A percentile compares a stretch with the other conserved stretches of the same genome.
Evolutionary conservation across 805 yeast genomes (phyloP).

Genomic region (Candida pini): DNA sequence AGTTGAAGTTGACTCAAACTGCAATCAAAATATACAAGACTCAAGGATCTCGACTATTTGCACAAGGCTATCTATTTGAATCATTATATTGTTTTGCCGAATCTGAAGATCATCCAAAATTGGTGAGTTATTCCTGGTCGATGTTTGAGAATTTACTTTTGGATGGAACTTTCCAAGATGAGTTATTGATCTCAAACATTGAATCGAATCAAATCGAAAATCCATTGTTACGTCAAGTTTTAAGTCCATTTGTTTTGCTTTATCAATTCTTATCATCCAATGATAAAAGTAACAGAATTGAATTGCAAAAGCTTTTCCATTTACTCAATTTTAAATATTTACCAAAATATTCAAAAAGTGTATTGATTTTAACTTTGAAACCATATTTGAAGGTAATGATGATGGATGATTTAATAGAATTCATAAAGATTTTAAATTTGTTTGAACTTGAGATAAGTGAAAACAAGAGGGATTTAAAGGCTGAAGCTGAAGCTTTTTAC

Average conservation of each 20-base stretch:
- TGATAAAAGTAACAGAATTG: slow-evolving; percentile 24
- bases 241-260: slow-evolving; percentile 67
- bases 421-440: slow-evolving; percentile 22
- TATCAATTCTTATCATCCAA: slow-evolving; percentile 37
- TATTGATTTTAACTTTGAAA: slow-evolving; percentile 45
- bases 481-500: slow-evolving; percentile 16
- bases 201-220: slow-evolving; percentile 21
- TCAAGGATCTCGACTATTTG: slow-evolving; percentile 36
- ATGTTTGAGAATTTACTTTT: slow-evolving; percentile 57
- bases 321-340: slow-evolving; percentile 47
- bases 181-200: slow-evolving; percentile 26
- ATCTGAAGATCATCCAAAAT: slow-evolving; percentile 52
- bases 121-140: slow-evolving; percentile 50
- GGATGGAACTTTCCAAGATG: slow-evolving; percentile 49
- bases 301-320: too few relatives aligned
- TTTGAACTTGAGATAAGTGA: slow-evolving; percentile 15
- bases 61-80: slow-evolving; percentile 39
- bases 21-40: slow-evolving; percentile 49
- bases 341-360: slow-evolving; percentile 45
- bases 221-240: slow-evolving; percentile 61
- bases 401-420: slow-evolving; percentile 18
- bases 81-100: slow-evolving; percentile 59
- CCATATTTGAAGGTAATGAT: slow-evolving; percentile 21
- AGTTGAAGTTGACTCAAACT: slow-evolving; percentile 53
- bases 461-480: slow-evolving; percentile 5